These are phyloP conservation scores for Paraurostyla sp. DNA, from an alignment of 73 alveolate genomes.

Conservation along the genomic window DNA sequence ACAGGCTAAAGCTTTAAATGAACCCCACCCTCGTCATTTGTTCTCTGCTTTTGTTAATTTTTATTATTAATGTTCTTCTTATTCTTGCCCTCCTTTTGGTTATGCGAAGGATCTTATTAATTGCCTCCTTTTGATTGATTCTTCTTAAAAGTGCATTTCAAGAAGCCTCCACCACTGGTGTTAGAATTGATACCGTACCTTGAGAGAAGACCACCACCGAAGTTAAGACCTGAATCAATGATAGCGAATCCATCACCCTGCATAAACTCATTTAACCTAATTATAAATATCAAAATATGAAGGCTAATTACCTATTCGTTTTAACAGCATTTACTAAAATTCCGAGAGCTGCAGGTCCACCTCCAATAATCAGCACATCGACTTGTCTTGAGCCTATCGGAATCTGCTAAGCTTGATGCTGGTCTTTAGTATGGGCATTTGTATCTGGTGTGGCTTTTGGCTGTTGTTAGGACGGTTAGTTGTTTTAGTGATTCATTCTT, in stretches of 20 bases:
- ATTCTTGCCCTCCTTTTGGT: too few relatives aligned
- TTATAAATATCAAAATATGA: not conserved
- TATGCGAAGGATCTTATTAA: too few relatives aligned
- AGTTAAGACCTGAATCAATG: constrained; percentile 55
- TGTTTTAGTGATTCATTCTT: constrained; percentile 28
- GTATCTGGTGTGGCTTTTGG: not conserved
- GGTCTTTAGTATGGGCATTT: not conserved
- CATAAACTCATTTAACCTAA: constrained; percentile 53
- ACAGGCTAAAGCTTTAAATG: not conserved
- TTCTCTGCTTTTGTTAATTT: not conserved
- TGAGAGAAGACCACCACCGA: constrained; percentile 74
- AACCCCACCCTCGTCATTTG: not conserved
- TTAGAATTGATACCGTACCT: constrained; percentile 75
- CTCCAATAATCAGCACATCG: constrained; percentile 73
- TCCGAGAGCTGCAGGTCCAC: constrained; percentile 75
- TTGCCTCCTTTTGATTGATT: constrained; percentile 14
- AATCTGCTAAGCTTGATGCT: not conserved
- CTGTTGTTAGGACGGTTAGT: not conserved
- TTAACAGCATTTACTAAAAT: constrained; percentile 61
- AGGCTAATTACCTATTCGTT: constrained; percentile 47
- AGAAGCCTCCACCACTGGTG: constrained; percentile 76
- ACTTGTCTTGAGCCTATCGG: constrained; percentile 28
- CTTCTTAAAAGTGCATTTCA: constrained; percentile 49
- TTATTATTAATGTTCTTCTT: not conserved
- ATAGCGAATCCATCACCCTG: constrained; percentile 70